Conservation (phyloP, 768 basidiomycete genomes). For the Lactarius evosmus region DNA sequence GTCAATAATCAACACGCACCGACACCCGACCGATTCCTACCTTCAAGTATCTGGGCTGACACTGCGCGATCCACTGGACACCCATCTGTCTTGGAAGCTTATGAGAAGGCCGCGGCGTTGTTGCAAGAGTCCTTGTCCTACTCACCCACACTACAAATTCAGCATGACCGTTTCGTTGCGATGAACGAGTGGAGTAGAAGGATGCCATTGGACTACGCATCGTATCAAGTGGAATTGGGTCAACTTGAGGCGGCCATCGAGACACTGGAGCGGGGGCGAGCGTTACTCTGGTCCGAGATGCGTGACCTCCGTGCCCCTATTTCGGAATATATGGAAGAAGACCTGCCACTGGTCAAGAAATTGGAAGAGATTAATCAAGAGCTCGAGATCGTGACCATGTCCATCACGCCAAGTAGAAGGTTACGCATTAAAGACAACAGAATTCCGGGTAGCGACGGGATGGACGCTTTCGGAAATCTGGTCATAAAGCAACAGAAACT, state of each 20-base stretch:
- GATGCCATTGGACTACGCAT: neutral
- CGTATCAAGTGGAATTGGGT: neutral
- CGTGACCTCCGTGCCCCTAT: neutral
- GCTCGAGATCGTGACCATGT: too few relatives aligned
- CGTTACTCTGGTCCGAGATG: neutral
- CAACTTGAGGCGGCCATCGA: neutral
- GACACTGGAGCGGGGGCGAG: neutral
- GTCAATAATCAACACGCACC: too few relatives aligned
- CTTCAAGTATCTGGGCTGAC: neutral
- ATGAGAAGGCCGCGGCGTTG: neutral
- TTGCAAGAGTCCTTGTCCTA: neutral
- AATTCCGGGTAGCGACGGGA: too few relatives aligned
- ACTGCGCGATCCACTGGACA: neutral
- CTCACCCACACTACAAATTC: neutral
- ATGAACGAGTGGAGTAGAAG: neutral
- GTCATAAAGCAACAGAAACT: too few relatives aligned
- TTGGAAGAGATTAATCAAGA: too few relatives aligned
- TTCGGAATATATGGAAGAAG: neutral
- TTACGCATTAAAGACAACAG: too few relatives aligned
- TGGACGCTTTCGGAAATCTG: too few relatives aligned
- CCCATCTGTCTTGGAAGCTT: too few relatives aligned
- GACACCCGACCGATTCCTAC: neutral
- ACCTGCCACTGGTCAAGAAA: neutral
- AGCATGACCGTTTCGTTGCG: neutral
- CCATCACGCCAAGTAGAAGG: too few relatives aligned